These are phyloP conservation scores for Geotrichum phurueaensis DNA, from an alignment of 1,139 yeast genomes.

Conservation along the genomic window DNA sequence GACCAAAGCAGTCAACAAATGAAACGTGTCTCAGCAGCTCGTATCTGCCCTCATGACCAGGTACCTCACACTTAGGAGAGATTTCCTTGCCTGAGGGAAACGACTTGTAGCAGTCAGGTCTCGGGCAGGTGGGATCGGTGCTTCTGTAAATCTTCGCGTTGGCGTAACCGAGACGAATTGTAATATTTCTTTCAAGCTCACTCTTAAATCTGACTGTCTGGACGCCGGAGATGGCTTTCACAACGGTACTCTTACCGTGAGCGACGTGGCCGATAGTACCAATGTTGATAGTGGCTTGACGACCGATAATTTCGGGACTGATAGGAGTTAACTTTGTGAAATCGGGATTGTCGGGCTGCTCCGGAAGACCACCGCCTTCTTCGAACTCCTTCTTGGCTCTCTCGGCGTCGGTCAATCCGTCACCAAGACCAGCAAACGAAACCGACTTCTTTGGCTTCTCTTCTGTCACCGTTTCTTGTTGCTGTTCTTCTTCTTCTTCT, in stretches of 20 bases:
- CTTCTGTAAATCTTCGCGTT: conserved; percentile 97
- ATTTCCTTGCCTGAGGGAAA: conserved; percentile 93
- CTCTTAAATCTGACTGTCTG: conserved; percentile 98
- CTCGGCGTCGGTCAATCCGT: conserved; percentile 50
- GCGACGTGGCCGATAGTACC: conserved; percentile 99
- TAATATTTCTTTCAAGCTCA: conserved; percentile 97
- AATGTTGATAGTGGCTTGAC: conserved; percentile 98
- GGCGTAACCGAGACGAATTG: conserved; percentile 97
- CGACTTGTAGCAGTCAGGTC: conserved; percentile 92
- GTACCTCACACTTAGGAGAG: conserved; percentile 82
- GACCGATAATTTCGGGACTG: conserved; percentile 90
- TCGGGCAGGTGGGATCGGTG: conserved; percentile 79
- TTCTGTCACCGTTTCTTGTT: conserved; percentile 23
- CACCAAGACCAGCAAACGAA: conserved; percentile 74
- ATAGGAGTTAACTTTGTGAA: conserved; percentile 72
- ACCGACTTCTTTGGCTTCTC: conserved; percentile 59
- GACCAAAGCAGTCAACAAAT: conserved; percentile 59
- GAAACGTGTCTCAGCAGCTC: conserved; percentile 91
- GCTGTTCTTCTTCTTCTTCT: conserved; percentile 39
- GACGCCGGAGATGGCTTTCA: conserved; percentile 97
- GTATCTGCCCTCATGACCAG: conserved; percentile 75
- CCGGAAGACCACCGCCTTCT: conserved; percentile 98
- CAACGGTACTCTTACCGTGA: conserved; percentile 98
- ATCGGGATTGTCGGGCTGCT: conserved; percentile 87
- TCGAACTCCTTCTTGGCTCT: conserved; percentile 80